Base-by-base conservation (phyloP, 164 flowering plant species). In the Liquidambar formosana region DNA sequence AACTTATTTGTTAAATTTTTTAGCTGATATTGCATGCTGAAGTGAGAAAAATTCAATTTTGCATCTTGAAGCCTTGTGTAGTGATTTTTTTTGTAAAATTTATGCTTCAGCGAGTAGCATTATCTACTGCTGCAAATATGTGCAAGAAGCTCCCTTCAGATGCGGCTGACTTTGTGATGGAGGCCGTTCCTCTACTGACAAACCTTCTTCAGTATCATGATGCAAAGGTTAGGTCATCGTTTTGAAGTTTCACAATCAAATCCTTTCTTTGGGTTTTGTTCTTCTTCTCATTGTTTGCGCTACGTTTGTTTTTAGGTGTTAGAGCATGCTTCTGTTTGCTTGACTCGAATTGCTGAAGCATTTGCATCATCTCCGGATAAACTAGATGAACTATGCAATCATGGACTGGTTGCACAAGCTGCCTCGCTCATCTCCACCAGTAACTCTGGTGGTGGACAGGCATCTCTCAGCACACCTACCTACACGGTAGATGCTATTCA, bases 141-240 rank as follows among this genome's bases (percentile, higher is more conserved):
- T 96, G 99, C 83, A 96, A 90, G 87, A 96, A 96, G 68, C 97
- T 96, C 49, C 97, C 99, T 65, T 88, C 98, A 5, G 99, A 96
- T 90, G 98, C 99, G 22, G 87, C 99, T 66, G 99, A 96, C 77
- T 93, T 89, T 87, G 99, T 93, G 70, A 93, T 93, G 97, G 98
- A 93, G 76, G 97, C 98, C 69, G 97, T 96, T 52, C 99, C 99
- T 44, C 78, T 92, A 54, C 81, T 96, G 76, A 93, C 97, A 18
- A 92, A 93, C 75, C 95, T 92, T 61, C 97, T 96, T 46, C 99
- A 93, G 75, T 89, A 96, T 79, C 99, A 89, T 64, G 99, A 96
- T 83, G 79, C 97, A 43, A 96, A 93, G 95, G 99, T 88, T 70
- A 61, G 58, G 15, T 27, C 5, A 22, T 23, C 22, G 2, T 60